Evolutionary conservation across 352 stramenopile species (phyloP), one percentile per base, ranked within the genome.

Genomic region (Phytophthora pseudosyringae): DNA sequence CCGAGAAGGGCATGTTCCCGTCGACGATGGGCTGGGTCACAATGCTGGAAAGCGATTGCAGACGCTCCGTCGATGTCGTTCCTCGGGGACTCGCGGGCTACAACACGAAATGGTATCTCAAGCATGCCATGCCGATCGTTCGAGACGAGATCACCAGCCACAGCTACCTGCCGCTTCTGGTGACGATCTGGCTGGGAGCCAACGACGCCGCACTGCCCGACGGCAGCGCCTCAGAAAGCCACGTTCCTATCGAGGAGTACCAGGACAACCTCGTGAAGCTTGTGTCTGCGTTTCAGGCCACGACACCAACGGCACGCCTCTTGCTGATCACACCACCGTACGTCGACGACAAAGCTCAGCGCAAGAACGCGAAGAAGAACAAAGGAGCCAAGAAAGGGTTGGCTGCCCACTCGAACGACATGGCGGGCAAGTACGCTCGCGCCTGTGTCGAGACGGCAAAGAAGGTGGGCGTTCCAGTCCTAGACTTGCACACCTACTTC

Each of bases 101-200:
- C 67, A 89, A 81, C 48, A 88, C 80, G 10, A 59, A 74, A 44
- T 81, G 58, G 64, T 80, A 76, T 18, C 31, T 71, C 5, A 59
- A 73, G 50, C 41, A 71, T 43, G 69, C 59, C 21, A 56, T 76
- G 28, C 73, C 73, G 1, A 63, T 64, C 13, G 53, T 81, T 43
- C 43, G 56, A 33, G 32, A 70, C 15, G 76, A 86, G 59, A 64
- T 86, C 32, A 49, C 29, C 16, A 57, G 53, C 60, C 31, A 13
- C 33, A 53, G 12, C 32, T 69, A 68, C 16, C 32, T 26, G 43
- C 70, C 77, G 3, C 25, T 52, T 2, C 33, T 86, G n/a, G 64
- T 86, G 53, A 81, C 74, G 32, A 38, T 90, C 11, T 88, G 75
- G 74, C 56, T 88, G 15, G 81, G 79, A 3, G 73, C 77, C 25